Evolutionary conservation across 2,329 filamentous ascomycete genomes (phyloP), one percentile per base, ranked within the genome.

Genomic region (Penicillium brevicompactum): DNA sequence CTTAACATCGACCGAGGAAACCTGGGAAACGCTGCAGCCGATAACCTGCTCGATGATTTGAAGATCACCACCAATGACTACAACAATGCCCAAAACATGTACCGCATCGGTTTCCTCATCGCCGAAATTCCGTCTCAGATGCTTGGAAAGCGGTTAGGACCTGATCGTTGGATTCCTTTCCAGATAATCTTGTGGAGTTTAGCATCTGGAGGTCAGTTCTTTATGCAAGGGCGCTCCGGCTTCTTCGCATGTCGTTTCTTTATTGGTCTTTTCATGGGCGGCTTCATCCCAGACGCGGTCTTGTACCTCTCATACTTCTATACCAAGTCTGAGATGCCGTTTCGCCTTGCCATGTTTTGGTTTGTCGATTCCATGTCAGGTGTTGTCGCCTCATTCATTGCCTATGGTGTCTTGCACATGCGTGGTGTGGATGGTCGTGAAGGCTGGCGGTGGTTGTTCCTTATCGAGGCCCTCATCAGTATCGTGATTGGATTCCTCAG

Each of bases 201-300:
- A 9, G 64, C 61, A 2, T 61, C 64, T 0, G 66, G 61, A 1
- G 57, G 56, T 27, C 68, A 71, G 41, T 64, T 64, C 37, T 68
- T 68, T 49, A 63, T 70, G 46, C 56, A 64, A 8, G 58, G 56
- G 22, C 60, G 70, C 5, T 65, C 72, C 1, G 70, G 68, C 5
- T 81, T 76, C 53, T 79, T 75, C 46, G 74, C 74, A 2, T 69
- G 74, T 53, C 74, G 78, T 31, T 74, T 73, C 2, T 59, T 82
- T 2, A 60, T 82, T 2, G 80, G 80, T 1, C 68, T 81, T 2
- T 62, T 80, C 14, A 79, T 80, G 74, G 80, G 80, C 18, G 80
- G 80, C 0, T 82, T 81, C 53, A 82, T 82, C 30, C 79, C 80
- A 61, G 78, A 72, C 37, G 68, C 68, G 3, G 60, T 63, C 10